phyloP scores from a whole-genome alignment of 108 stramenopile species.

The Aurantiochytrium sp. region DNA sequence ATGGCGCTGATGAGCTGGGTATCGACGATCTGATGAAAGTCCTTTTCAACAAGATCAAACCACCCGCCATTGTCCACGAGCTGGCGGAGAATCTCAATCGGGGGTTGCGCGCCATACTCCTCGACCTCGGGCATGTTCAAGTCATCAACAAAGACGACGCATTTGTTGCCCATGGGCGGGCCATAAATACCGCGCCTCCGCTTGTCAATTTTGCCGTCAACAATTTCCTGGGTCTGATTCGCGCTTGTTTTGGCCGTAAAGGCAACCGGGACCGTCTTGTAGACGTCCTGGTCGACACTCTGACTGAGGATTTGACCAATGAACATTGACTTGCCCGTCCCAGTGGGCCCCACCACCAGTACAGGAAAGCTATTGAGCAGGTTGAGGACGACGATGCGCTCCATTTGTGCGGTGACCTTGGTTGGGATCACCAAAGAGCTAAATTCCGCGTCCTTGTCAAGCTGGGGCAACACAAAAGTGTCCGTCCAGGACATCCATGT shows the following conservation, averaged over 20 bases:
- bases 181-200: slow-evolving; percentile 52
- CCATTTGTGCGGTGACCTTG: slow-evolving; percentile 46
- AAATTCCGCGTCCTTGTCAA: slow-evolving; percentile 37
- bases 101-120: slow-evolving; percentile 55
- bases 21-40: slow-evolving; percentile 42
- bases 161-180: slow-evolving; percentile 44
- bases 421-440: slow-evolving; percentile 49
- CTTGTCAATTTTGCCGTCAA: slow-evolving; percentile 53
- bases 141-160: slow-evolving; percentile 54
- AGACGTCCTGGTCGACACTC: slow-evolving; percentile 26
- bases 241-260: slow-evolving; percentile 53
- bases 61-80: slow-evolving; percentile 54
- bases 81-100: slow-evolving; percentile 50
- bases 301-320: slow-evolving; percentile 40
- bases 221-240: slow-evolving; percentile 51
- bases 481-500: slow-evolving; percentile 51
- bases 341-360: slow-evolving; percentile 51
- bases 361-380: slow-evolving; percentile 34
- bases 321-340: slow-evolving; percentile 54
- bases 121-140: slow-evolving; percentile 52
- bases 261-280: slow-evolving; percentile 37
- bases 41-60: slow-evolving; percentile 45
- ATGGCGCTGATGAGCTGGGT: slow-evolving; percentile 46
- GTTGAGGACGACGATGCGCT: slow-evolving; percentile 41
- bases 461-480: slow-evolving; percentile 41